Evolutionary conservation across 2,329 filamentous ascomycete species (phyloP).

Genomic region (Hymenoscyphus infarciens): DNA sequence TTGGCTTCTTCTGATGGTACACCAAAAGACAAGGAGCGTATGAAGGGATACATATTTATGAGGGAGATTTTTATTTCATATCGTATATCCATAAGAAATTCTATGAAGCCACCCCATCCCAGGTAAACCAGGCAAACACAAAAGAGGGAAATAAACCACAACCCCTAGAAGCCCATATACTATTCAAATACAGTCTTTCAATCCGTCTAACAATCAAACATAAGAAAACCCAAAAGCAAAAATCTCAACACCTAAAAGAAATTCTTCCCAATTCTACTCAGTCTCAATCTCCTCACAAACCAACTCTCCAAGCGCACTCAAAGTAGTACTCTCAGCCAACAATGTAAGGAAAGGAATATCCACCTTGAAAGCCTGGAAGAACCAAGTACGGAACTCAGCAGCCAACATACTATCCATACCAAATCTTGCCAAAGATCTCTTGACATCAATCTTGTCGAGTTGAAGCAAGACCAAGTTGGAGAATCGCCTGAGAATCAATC

Average conservation of each 20-base stretch:
- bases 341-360: conserved; percentile 36
- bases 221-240: not conserved
- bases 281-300: conserved; percentile 6
- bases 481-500: conserved; percentile 20
- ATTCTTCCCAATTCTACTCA: not conserved
- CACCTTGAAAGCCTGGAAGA: conserved; percentile 35
- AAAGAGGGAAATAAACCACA: not conserved
- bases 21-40: no score
- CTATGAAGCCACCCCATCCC: not conserved
- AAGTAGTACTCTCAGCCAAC: conserved; percentile 9
- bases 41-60: no score
- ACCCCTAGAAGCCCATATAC: not conserved
- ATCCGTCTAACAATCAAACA: not conserved
- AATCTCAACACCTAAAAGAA: not conserved
- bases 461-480: conserved; percentile 26
- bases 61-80: not conserved
- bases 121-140: not conserved
- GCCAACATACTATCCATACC: conserved; percentile 43
- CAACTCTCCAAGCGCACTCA: conserved; percentile 5
- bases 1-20: no score
- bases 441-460: conserved; percentile 18
- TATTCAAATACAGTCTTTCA: no score
- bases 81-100: not conserved
- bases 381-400: conserved; percentile 39
- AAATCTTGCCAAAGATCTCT: conserved; percentile 33